Base-by-base conservation (phyloP, 352 stramenopile genomes). In the Pythium biforme region DNA sequence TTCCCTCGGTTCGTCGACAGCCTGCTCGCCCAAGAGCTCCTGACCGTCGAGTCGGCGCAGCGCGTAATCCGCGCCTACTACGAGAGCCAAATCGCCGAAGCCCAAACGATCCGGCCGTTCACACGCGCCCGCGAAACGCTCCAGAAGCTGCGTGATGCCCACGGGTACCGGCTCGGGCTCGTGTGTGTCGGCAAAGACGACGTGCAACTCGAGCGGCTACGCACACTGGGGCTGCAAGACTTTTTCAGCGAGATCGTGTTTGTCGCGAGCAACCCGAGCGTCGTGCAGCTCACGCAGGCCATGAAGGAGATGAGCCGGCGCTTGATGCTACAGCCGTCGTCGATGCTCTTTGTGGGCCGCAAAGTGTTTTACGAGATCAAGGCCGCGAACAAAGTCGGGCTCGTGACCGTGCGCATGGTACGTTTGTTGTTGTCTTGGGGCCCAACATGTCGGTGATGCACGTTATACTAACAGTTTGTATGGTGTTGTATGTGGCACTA, bases 321-420 rank as follows among this genome's bases (percentile, higher is more conserved):
- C 19, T 50, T 95, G 17, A 78, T 90, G 50, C 62, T 93, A 22
- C 74, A 83, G 55, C 62, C 82, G 41, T 95, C 86, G 17, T 81
- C 79, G n/a, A 75, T 95, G 29, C 75, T 90, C 25, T 92, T 95
- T 31, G 82, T 95, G 33, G 86, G 86, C 2, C 79, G 84, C 49
- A 92, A 92, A 58, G 81, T 87, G 12, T 95, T 95, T 57, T 92
- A 90, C 53, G 86, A 95, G 64, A 90, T 95, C 68, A 95, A 93
- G 43, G 86, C 82, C 3, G 86, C 83, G 2, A 95, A 95, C 56
- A 79, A 82, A 59, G 73, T 89, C 5, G 86, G 83, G 1, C 77
- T 95, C 60, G 72, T 92, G 22, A 95, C 86, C 10, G 77, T 88
- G 34, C 81, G 82, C 14, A 85, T 92, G 84, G 84, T 94, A 41